Base-by-base conservation (phyloP, 2,329 filamentous ascomycete species). In the Botryotinia calthae region DNA sequence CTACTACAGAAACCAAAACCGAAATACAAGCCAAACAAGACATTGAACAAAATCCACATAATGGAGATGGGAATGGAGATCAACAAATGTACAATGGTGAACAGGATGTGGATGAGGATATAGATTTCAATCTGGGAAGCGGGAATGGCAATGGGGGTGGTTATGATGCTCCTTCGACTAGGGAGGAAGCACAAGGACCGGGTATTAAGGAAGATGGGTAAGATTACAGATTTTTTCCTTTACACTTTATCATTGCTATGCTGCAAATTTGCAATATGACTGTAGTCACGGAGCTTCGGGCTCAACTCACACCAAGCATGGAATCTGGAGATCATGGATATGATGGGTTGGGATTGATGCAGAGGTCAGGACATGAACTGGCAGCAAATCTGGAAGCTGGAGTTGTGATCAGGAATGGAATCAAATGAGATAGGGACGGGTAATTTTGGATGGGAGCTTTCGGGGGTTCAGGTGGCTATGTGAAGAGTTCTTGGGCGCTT, bases 191-290 rank as follows among this genome's bases (percentile, higher is more conserved):
- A 63, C 84, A 85, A 76, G 89, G 87, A 74, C 89, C 92, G 75
- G 91, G 90, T 74, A 93, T 95, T 73, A 97, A 97, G 83, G 93
- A 97, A 88, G 93, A 97, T 81, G 93, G 93, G 93, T 97, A 90
- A 95, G 93, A 89, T 78, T 72, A 54, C 62, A 72, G 25, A 66
- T 16, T 67, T 72, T 72, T 72, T 66, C 25, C 59, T 72, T 54
- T 77, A 72, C 73, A 76, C 79, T 76, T 77, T 78, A 74, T 69
- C 74, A 76, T 74, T 65, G 51, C 73, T 65, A 73, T 70, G 69
- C 73, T 65, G 48, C 69, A 54, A 58, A 70, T 40, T 68, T 65
- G 63, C 64, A 72, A 74, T 66, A 73, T 76, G 73, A 75, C 56
- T 31, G 46, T 76, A 75, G 71, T 71, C 67, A 71, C 54, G 25